Evolutionary conservation across 768 basidiomycete genomes (phyloP), one percentile per base, ranked within the genome.

Genomic region (Phlebiopsis gigantea): DNA sequence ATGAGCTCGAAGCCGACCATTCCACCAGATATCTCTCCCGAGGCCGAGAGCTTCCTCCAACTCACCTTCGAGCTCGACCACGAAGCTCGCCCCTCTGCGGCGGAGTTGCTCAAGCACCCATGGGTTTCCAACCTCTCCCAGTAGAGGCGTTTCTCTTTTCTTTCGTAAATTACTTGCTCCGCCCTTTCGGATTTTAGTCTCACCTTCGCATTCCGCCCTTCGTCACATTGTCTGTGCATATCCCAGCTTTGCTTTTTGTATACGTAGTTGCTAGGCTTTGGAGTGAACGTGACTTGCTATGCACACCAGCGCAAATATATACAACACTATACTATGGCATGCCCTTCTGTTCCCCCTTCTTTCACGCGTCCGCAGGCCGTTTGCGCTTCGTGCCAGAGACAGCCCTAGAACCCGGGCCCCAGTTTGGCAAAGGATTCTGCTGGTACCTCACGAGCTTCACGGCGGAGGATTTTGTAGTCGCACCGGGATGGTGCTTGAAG

Each of bases 361-460:
- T 9, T 21, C 17, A 48, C 29, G 62, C 68, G 14, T 64, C 68
- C 21, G 57, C 62, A 25, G 70, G 68, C 17, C 77, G 69, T 61
- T 79, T 81, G 47, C 78, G 69, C 67, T 80, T 72, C 22, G 62
- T 66, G 45, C 57, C 54, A 25, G 58, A 39, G 7, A 46, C 61
- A 4, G 88, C 87, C 64, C 78, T 87, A 53, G 79, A 77, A 15
- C 82, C 89, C 0, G 96, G 97, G 0, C 96, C 96, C 97, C 97
- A 99, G 68, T 97, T 79, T 1, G 84, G 78, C n/a, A 83, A 78
- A 4, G 96, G 97, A 66, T 97, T 98, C 59, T 83, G 81, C 69
- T 96, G 93, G 71, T 95, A 97, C 39, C 93, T 79, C 1, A 95
- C 89, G 6, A 96, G 73, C 61, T 90, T 92, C 56, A 90, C 75